Percentiles rank a stretch among this genome's conserved stretches.
These are phyloP conservation scores for Sugiyamaella japonica DNA, from an alignment of 1,139 yeast species.

Conservation along the genomic window DNA sequence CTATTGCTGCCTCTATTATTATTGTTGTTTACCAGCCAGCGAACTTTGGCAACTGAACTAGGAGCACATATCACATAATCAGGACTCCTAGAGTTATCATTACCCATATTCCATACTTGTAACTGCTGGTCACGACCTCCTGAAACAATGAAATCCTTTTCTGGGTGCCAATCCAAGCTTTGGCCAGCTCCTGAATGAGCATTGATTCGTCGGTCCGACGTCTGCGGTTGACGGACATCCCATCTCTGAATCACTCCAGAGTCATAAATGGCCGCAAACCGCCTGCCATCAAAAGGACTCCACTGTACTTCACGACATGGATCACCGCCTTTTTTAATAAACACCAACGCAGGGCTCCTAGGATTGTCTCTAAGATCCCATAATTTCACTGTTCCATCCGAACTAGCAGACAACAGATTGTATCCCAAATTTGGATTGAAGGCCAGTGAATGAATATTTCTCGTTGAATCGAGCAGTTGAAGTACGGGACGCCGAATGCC, in stretches of 20 bases:
- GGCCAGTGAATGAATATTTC: slow-evolving; percentile 80
- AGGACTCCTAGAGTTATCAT: slow-evolving; percentile 51
- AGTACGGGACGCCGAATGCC: slow-evolving; percentile 19
- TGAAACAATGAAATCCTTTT: slow-evolving; percentile 74
- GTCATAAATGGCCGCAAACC: slow-evolving; percentile 77
- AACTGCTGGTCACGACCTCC: slow-evolving; percentile 91
- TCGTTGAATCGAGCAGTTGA: slow-evolving; percentile 64
- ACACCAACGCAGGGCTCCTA: slow-evolving; percentile 49
- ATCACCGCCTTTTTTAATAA: slow-evolving; percentile 50
- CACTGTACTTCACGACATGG: slow-evolving; percentile 45
- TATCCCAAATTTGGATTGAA: slow-evolving; percentile 60
- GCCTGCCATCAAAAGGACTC: slow-evolving; percentile 45
- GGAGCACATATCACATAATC: slow-evolving; percentile 73
- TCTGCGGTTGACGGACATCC: slow-evolving; percentile 61
- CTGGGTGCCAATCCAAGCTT: slow-evolving; percentile 86
- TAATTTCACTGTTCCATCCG: slow-evolving; percentile 81
- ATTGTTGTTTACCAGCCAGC: slow-evolving; percentile 54
- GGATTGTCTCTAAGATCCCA: slow-evolving; percentile 76
- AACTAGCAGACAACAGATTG: slow-evolving; percentile 77
- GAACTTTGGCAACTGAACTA: slow-evolving; percentile 71
- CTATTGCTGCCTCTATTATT: slow-evolving; percentile 28
- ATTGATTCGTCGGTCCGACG: slow-evolving; percentile 66
- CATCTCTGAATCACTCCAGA: slow-evolving; percentile 84
- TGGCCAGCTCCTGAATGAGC: slow-evolving; percentile 94
- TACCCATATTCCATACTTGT: slow-evolving; percentile 71